Evolutionary conservation across 2,329 filamentous ascomycete genomes (phyloP), one percentile per base, ranked within the genome.

Genomic region (Paracamarosporium sp.): DNA sequence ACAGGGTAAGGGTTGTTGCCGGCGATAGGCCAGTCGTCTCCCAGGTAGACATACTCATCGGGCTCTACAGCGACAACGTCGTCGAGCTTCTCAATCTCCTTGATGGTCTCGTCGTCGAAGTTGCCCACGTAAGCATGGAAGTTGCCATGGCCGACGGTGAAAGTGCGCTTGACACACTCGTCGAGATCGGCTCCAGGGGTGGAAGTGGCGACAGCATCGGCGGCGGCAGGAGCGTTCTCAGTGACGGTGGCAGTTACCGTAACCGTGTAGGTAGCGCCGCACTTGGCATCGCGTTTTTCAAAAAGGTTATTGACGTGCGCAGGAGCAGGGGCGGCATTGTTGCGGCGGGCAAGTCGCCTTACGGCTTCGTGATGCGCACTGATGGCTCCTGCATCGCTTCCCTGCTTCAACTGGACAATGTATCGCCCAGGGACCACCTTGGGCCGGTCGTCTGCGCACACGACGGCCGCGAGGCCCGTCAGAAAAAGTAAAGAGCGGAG

Each of bases 41-140:
- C 17, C 1, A 55, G 52, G 17, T 55, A 59, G 12, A 59, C n/a
- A 12, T 48, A 47, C 31, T 55, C 43, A 31, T 59, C 56, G 25
- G 41, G 56, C 7, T 50, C 36, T 0, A 59, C 53, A 24, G 38
- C 41, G 11, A 59, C 12, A 15, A 59, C 52, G 12, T 56, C 41
- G 7, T 46, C 25, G 13, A 56, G 47, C 17, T 31, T 35, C 3
- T 38, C 22, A 20, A 59, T 53, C 8, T 73, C 67, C 30, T 68
- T 70, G 27, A 79, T 70, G 30, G 73, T 80, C 33, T 68, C 70
- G 11, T 74, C 74, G 61, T 82, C 80, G 58, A 82, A 81, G 35
- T 77, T 73, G 20, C 79, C 80, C 4, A 76, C 68, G 48, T 82
- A 82, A 15, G 71, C 64, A 22, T 64, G 50, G 61, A 67, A 59